Evolutionary conservation across 1,284 basidiomycete species (phyloP), one percentile per base, ranked within the genome.

Genomic region (Fereydounia khargensis): DNA sequence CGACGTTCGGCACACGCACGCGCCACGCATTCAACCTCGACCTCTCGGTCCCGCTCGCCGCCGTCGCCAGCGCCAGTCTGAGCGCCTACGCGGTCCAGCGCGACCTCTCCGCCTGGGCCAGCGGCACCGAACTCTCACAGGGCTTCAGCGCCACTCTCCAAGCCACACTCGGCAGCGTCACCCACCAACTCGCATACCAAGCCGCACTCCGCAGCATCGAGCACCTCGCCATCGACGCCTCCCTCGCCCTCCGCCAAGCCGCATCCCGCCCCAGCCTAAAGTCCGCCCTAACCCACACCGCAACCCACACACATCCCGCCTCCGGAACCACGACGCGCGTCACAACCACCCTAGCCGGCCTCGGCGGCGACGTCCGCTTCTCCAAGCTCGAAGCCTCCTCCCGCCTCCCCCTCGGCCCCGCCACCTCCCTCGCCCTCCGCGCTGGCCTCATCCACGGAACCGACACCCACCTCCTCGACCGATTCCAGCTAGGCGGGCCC

Each of bases 401-500:
- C 8, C 25, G 8, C 25, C 25, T 27, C 25, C 13, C 28, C 28
- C 6, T 6, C 14, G 5, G 7, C 28, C 28, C 14, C 28, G 5
- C 13, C 28, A n/a, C 6, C 31, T 33, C 16, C 31, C 4, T 5
- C 31, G 16, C 14, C 6, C 13, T 18, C 31, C 7, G 10, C n/a
- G 16, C 31, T 33, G 16, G 16, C 31, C 3, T 9, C 17, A 33
- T 33, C 53, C 14, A 57, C 34, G 30, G 45, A 3, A 79, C 35
- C 25, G 42, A 58, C 7, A 68, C 83, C 20, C 81, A 82, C 39
- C 87, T 88, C 71, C 84, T 82, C 25, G 95, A 99, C 77, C 83
- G 90, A 4, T 94, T 92, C 74, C 91, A 94, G 65, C 81, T 97
- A 0, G 95, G 94, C 21, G 95, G 94, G 0, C 91, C 95, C 0